Conservation (phyloP, 225 moss, liverwort and hornwort genomes). For the Neckera pumila region DNA sequence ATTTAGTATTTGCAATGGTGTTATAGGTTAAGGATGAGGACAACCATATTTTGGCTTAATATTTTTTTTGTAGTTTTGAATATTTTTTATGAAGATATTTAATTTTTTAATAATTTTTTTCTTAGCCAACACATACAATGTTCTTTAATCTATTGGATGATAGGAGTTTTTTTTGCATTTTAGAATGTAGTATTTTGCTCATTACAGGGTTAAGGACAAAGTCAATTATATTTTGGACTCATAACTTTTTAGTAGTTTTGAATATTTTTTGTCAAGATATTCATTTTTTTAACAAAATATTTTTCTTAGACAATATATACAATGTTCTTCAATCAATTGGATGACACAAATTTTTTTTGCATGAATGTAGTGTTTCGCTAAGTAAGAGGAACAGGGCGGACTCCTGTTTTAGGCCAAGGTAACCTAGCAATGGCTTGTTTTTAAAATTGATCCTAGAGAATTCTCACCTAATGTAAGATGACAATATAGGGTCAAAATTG, state of each 20-base stretch:
- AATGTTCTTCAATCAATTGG: background rate
- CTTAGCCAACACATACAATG: rapidly evolving
- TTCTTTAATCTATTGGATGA: background rate
- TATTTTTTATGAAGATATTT: rapidly evolving
- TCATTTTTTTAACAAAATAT: rapidly evolving
- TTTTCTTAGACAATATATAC: rapidly evolving
- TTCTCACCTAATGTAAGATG: background rate
- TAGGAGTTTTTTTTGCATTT: background rate
- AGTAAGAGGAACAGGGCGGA: rapidly evolving
- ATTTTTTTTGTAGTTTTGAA: background rate
- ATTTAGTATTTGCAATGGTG: rapidly evolving
- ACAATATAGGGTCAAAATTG: background rate
- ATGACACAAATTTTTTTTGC: background rate
- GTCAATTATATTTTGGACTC: rapidly evolving
- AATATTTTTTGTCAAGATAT: rapidly evolving
- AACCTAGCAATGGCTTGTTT: rapidly evolving
- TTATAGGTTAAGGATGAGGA: too few species aligned
- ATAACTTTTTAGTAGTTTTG: rapidly evolving
- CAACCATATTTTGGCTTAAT: too few species aligned
- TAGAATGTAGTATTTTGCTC: background rate
- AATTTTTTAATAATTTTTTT: too few species aligned
- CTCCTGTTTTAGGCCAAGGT: background rate
- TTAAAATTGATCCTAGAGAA: background rate
- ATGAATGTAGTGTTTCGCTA: background rate
- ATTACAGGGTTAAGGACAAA: rapidly evolving